These are phyloP conservation scores for Phytopythium kandeliae DNA, from an alignment of 352 stramenopile genomes.

Conservation along the genomic window DNA sequence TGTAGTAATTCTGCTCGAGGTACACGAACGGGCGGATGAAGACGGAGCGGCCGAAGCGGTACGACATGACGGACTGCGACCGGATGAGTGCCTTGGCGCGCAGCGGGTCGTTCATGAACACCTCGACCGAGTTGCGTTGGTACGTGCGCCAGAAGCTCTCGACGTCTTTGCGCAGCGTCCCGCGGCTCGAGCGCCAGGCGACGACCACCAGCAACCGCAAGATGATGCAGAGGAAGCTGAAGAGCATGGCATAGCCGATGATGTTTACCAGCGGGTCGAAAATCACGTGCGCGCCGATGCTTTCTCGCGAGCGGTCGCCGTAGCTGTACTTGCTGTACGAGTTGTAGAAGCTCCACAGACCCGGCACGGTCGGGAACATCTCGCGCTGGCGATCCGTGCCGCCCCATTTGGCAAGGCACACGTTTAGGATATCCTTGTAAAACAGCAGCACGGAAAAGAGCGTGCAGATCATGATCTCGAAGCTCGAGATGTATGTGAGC, in stretches of 20 bases:
- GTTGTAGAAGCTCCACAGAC: constrained; percentile 13
- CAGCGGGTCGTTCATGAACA: constrained; percentile 18
- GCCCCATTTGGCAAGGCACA: constrained; percentile 12
- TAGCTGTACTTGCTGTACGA: constrained; percentile 18
- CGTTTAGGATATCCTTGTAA: constrained; percentile 12
- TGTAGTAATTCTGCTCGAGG: constrained; percentile 22
- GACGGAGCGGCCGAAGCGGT: constrained; percentile 16
- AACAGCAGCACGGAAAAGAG: constrained; percentile 12
- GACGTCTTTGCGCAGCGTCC: constrained; percentile 10
- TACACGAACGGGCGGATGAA: constrained; percentile 22
- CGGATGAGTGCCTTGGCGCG: constrained; percentile 18
- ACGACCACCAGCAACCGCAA: constrained; percentile 8
- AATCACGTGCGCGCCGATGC: constrained; percentile 5
- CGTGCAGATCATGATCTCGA: constrained; percentile 21
- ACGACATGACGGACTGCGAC: constrained; percentile 14
- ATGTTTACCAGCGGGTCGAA: constrained; percentile 15
- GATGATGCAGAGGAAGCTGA: constrained; percentile 8
- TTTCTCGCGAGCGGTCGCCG: constrained; percentile 14
- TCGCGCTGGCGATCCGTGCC: constrained; percentile 11
- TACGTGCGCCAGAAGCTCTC: constrained; percentile 16
- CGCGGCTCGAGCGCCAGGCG: background rate
- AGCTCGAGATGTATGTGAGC: constrained; percentile 15
- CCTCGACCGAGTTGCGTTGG: constrained; percentile 20
- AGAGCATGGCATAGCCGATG: constrained; percentile 11
- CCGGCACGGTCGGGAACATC: constrained; percentile 8